Conservation (phyloP, 768 basidiomycete genomes). For the Megacollybia marginata region DNA sequence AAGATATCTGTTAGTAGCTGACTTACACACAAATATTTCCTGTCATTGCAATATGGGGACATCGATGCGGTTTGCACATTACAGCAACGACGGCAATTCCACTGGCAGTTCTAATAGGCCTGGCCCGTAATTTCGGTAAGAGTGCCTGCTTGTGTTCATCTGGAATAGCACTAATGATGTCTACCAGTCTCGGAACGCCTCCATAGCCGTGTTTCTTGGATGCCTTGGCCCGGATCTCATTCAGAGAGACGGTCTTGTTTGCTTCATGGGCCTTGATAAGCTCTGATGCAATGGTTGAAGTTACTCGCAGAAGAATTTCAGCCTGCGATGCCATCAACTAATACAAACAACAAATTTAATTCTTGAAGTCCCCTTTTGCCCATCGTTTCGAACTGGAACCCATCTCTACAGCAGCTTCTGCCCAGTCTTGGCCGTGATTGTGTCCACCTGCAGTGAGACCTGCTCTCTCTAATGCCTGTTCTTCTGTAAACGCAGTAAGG, state of each 20-base stretch:
- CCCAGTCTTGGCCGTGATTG: constrained; percentile 97
- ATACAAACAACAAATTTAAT: not conserved
- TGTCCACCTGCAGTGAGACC: constrained; percentile 83
- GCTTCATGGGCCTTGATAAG: constrained; percentile 84
- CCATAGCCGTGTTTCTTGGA: constrained; percentile 87
- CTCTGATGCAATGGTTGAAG: constrained; percentile 91
- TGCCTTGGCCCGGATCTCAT: constrained; percentile 78
- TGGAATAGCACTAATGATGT: constrained; percentile 97
- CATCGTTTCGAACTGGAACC: constrained; percentile 58
- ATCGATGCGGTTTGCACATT: constrained; percentile 99
- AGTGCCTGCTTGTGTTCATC: constrained; percentile 94
- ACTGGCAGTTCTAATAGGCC: constrained; percentile 94
- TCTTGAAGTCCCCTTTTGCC: constrained; percentile 40
- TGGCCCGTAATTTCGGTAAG: constrained; percentile 81
- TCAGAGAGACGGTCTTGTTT: constrained; percentile 74
- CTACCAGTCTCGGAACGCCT: constrained; percentile 88
- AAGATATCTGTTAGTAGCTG: not conserved
- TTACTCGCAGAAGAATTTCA: constrained; percentile 83
- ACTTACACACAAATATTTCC: constrained; percentile 98
- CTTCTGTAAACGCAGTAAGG: constrained; percentile 84
- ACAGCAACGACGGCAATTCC: constrained; percentile 98
- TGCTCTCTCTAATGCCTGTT: constrained; percentile 93
- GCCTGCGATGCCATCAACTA: constrained; percentile 58
- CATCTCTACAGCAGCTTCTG: constrained; percentile 94
- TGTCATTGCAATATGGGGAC: constrained; percentile 99